phyloP scores from a whole-genome alignment of 371 early-diverging fungal species.

The Mucor lusitanicus region DNA sequence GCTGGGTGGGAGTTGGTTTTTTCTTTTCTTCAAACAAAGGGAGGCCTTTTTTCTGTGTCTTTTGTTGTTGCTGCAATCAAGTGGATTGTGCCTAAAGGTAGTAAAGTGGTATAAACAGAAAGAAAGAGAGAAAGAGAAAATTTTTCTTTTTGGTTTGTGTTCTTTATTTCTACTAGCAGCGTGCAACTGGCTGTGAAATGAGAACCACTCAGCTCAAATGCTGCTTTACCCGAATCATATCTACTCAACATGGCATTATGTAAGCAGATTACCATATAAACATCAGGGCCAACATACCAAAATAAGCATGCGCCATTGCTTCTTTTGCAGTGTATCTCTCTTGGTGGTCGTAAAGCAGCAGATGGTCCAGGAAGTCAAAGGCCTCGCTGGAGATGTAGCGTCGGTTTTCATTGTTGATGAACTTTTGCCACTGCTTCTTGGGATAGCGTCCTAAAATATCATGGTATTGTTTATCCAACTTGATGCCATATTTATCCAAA shows the following conservation, averaged over 20 bases:
- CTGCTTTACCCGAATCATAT: neutral
- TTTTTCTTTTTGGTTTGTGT: neutral
- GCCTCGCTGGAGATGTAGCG: constrained; percentile 90
- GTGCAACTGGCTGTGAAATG: neutral
- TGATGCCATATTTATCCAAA: constrained; percentile 93
- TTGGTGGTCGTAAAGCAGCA: constrained; percentile 97
- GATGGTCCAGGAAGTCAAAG: constrained; percentile 91
- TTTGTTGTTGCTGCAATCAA: neutral
- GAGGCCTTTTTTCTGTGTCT: neutral
- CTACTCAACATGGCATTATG: neutral
- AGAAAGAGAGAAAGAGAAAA: neutral
- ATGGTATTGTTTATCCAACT: constrained; percentile 40
- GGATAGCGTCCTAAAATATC: constrained; percentile 56
- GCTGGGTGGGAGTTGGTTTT: neutral
- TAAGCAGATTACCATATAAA: neutral
- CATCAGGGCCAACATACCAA: constrained; percentile 51
- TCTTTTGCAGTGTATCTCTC: constrained; percentile 94
- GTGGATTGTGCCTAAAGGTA: neutral
- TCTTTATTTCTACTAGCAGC: neutral
- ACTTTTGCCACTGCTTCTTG: constrained; percentile 91
- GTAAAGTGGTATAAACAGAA: neutral
- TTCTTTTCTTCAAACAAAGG: neutral
- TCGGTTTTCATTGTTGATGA: constrained; percentile 86
- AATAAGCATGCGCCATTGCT: constrained; percentile 95
- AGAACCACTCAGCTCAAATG: neutral